Base-by-base conservation (phyloP, 768 basidiomycete genomes). In the Rossbeevera mucosa region DNA sequence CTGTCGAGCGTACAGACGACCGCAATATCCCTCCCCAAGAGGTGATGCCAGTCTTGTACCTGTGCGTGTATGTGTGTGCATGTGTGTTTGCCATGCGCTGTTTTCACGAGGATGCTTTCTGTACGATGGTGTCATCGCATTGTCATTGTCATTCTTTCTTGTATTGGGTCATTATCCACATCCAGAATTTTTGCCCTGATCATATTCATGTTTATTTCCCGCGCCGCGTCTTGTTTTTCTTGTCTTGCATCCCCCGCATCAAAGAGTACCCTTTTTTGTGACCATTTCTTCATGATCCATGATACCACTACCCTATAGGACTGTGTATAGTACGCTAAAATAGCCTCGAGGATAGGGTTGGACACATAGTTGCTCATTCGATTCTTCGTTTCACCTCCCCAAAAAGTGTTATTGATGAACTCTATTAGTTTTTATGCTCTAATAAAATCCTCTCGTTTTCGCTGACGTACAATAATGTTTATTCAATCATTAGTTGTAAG, bases 21-120 rank as follows among this genome's bases (percentile, higher is more conserved):
- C 4, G 41, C 62, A 16, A 69, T 69, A 51, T 69, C 68, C 22
- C 64, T 64, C 4, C 68, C 68, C 20, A 70, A 51, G 48, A 36
- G 53, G 7, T 63, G 50, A 64, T 12, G 18, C 21, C 9, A n/a
- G 29, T 28, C 28, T 11, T 11, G 9, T 28, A 26, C 26, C 11
- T 9, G 26, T 48, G 24, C 41, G 11, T 52, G 22, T 50, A 11
- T 47, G 13, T 53, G 21, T 44, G 16, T 52, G 16, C 33, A 6
- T 38, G 12, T 36, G 13, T 24, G 25, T 31, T 29, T 60, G n/a
- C 45, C 33, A n/a, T 33, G 16, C n/a, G 8, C 16, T 33, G 16
- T n/a, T 52, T 48, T 48, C 52, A 43, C 21, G 38, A 49, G 16
- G 42, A 51, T 59, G 46, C 53, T 58, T 28, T 49, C 13, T 61